Evolutionary conservation across 179 eudicot species (phyloP).

Genomic region (Beta corolliflora): DNA sequence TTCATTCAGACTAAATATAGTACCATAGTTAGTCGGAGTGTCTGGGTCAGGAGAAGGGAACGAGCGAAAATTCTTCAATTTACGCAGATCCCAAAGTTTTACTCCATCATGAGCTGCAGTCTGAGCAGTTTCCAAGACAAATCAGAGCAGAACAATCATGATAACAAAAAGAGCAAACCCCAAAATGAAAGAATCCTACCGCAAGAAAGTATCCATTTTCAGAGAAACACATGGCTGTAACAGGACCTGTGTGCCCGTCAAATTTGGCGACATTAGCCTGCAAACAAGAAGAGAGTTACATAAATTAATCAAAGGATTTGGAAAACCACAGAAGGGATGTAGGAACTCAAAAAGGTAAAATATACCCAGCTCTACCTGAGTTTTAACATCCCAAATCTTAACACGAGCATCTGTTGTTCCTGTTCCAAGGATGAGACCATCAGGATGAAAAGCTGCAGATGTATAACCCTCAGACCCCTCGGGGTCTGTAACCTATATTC

Average conservation of each 20-base stretch:
- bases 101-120: constrained; percentile 98
- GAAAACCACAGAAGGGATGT: neutral
- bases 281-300: constrained; percentile 12
- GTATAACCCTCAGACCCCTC: constrained; percentile 77
- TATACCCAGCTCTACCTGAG: constrained; percentile 56
- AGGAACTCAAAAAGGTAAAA: neutral
- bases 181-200: constrained; percentile 38
- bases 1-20: neutral
- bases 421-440: constrained; percentile 97
- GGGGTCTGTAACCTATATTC: constrained; percentile 62
- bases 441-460: constrained; percentile 97
- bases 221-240: constrained; percentile 88
- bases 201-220: constrained; percentile 99
- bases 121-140: constrained; percentile 41
- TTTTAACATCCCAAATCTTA: constrained; percentile 97
- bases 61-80: constrained; percentile 77
- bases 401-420: constrained; percentile 83
- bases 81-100: constrained; percentile 95
- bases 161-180: neutral
- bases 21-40: constrained; percentile 87
- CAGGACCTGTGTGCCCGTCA: constrained; percentile 86
- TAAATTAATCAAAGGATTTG: neutral
- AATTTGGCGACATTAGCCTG: constrained; percentile 84
- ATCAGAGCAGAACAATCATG: constrained; percentile 13
- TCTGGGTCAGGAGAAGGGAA: constrained; percentile 74